These are phyloP conservation scores for Astrothelium macrocarpum DNA, from an alignment of 495 filamentous ascomycete species.

Conservation along the genomic window DNA sequence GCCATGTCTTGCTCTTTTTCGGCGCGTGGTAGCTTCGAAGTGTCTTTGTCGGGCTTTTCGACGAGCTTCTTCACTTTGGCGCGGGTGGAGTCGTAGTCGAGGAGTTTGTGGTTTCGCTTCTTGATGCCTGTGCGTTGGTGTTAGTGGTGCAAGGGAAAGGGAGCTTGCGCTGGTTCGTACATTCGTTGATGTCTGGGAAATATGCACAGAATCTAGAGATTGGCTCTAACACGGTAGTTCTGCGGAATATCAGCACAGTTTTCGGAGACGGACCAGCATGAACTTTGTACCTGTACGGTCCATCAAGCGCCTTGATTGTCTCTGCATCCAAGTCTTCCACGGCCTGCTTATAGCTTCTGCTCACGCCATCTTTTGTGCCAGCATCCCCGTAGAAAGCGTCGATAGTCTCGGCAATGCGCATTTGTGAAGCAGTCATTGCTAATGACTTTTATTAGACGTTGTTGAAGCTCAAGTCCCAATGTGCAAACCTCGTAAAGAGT, in stretches of 20 bases:
- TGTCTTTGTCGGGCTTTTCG: slow-evolving; percentile 98
- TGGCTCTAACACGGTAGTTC: slow-evolving; percentile 87
- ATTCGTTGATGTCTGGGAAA: slow-evolving; percentile 98
- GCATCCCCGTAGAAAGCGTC: slow-evolving; percentile 98
- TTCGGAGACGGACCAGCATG: background rate
- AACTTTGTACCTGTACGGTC: slow-evolving; percentile 68
- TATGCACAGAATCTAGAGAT: slow-evolving; percentile 94
- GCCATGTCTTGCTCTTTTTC: slow-evolving; percentile 94
- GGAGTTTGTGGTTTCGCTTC: slow-evolving; percentile 93
- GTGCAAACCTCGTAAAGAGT: slow-evolving; percentile 73
- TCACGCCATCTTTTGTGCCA: slow-evolving; percentile 87
- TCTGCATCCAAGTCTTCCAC: slow-evolving; percentile 96
- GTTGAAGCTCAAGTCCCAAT: background rate
- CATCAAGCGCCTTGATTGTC: slow-evolving; percentile 95
- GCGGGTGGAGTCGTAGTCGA: slow-evolving; percentile 93
- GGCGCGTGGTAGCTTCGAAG: slow-evolving; percentile 81
- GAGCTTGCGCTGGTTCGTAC: slow-evolving; percentile 37
- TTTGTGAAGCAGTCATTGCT: slow-evolving; percentile 99
- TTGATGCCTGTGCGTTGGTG: slow-evolving; percentile 59
- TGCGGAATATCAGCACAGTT: slow-evolving; percentile 30
- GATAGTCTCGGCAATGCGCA: slow-evolving; percentile 98
- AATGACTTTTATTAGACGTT: background rate
- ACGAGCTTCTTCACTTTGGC: slow-evolving; percentile 92
- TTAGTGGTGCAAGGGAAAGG: slow-evolving; percentile 1
- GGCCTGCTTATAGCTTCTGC: slow-evolving; percentile 92